Evolutionary conservation across 495 filamentous ascomycete genomes (phyloP), one percentile per base, ranked within the genome.

Genomic region (Usnea hakonensis): DNA sequence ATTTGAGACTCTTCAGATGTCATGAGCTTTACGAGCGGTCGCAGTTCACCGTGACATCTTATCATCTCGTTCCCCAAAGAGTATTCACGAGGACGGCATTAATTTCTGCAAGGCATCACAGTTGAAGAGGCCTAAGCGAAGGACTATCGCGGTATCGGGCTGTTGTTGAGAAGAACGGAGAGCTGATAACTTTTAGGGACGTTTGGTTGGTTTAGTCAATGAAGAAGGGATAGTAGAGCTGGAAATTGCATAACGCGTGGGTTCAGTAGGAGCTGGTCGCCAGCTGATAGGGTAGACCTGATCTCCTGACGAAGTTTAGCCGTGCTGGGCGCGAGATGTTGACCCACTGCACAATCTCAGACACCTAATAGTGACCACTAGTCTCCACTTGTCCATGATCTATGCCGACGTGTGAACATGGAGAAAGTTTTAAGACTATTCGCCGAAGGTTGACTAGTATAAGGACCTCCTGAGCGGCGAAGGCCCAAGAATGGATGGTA

Each of bases 51-150:
- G 17, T 41, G 35, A 61, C 23, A 0, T 17, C 28, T 17, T 46
- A 61, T 43, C 58, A 61, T 41, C 58, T 61, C 10, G 36, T 54
- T 17, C 58, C 58, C 3, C 43, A 17, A n/a, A n/a, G n/a, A n/a
- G n/a, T n/a, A n/a, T n/a, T n/a, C n/a, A n/a, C 46, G 48, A 30
- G 58, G 32, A 17, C 54, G 58, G 11, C 48, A 61, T 19, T 44
- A 33, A 0, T 17, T 40, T 7, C 17, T 53, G 7, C 48, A 61
- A n/a, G 28, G 40, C 1, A 50, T 30, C 3, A 17, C 16, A 2
- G 32, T 5, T 21, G 46, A 8, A 16, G 4, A 13, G 2, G 5
- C 30, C 5, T 17, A 53, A 32, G 58, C 21, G 5, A 38, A 41
- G 23, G 40, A 61, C 26, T 61, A 61, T 23, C 19, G 8, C 23